Base-by-base conservation (phyloP, 1,284 basidiomycete species). In the Bjerkandera adusta region DNA sequence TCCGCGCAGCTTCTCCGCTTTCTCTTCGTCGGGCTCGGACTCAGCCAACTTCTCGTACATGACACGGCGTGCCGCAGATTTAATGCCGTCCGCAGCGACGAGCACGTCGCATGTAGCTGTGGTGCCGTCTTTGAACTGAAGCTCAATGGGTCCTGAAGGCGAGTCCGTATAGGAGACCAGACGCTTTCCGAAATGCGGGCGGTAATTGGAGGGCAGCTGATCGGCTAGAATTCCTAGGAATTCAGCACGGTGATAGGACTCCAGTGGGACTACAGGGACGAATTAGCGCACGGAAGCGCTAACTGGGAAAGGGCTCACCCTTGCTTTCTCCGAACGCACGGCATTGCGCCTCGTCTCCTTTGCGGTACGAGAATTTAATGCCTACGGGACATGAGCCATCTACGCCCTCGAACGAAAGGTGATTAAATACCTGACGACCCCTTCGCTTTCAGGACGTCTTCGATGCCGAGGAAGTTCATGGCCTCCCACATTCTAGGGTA, bases 61-160 rank as follows among this genome's bases (percentile, higher is more conserved):
- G 7, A 54, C 49, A 24, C 52, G 47, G 27, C 77, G 68, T 4
- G 76, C 73, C 10, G 61, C 62, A 0, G 76, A 79, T 48, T 72
- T 75, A 34, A 80, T 57, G 3, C 74, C 75, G 48, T 77, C 74
- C 4, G 68, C 66, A 4, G 73, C 75, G 29, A 77, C 57, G n/a
- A 76, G 63, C 12, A 75, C 42, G 51, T 76, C 71, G 51, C 73
- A 75, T 1, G 55, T 54, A 0, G 65, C 64, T 0, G 52, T 61
- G 0, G 64, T 58, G 3, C 70, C 72, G 44, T 76, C 68, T 15
- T 55, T 54, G 53, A 77, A 76, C 10, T 49, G 33, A 13, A 65
- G 48, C 10, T 25, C 21, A 26, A 63, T 48, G 6, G 50, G 47
- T 3, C 35, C 48, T 0, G 43, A 12, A 8, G 26, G 32, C n/a